Conservation (phyloP, 2,329 filamentous ascomycete genomes). For the Alternaria incomplexa region DNA sequence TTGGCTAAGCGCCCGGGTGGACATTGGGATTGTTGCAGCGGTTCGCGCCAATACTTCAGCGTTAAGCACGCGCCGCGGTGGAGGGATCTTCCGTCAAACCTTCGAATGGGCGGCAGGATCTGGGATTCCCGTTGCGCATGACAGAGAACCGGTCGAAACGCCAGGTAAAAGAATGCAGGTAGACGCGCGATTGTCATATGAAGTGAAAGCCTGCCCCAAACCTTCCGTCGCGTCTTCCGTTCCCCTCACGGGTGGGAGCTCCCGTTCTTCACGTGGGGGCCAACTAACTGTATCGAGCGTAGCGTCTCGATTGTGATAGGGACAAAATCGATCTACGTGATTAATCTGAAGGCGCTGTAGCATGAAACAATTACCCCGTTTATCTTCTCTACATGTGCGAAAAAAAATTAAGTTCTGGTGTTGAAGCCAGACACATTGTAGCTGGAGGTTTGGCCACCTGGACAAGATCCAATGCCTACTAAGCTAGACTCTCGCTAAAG, state of each 20-base stretch:
- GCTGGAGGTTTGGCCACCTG: not conserved
- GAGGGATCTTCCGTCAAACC: not conserved
- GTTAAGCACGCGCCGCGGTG: not conserved
- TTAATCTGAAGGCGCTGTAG: not conserved
- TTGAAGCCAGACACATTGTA: not conserved
- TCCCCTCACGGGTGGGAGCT: not conserved
- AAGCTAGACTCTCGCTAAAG: not conserved
- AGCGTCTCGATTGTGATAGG: not conserved
- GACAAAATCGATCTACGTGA: not conserved
- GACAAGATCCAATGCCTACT: not conserved
- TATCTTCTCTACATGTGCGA: not conserved
- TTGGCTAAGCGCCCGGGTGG: slow-evolving; percentile 11
- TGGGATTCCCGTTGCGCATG: not conserved
- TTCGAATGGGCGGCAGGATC: not conserved
- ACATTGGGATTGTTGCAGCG: slow-evolving; percentile 4
- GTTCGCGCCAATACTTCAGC: slow-evolving; percentile 5
- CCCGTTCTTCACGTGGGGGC: not conserved
- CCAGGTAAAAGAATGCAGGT: not conserved
- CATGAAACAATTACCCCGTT: not conserved
- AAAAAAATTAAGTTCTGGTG: not conserved
- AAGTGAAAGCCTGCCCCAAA: not conserved
- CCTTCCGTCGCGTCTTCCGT: not conserved
- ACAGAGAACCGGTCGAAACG: not conserved
- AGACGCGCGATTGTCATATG: not conserved
- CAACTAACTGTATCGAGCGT: not conserved